Conservation (phyloP, 1,284 basidiomycete species). For the Cutaneotrichosporon cyanovorans region DNA sequence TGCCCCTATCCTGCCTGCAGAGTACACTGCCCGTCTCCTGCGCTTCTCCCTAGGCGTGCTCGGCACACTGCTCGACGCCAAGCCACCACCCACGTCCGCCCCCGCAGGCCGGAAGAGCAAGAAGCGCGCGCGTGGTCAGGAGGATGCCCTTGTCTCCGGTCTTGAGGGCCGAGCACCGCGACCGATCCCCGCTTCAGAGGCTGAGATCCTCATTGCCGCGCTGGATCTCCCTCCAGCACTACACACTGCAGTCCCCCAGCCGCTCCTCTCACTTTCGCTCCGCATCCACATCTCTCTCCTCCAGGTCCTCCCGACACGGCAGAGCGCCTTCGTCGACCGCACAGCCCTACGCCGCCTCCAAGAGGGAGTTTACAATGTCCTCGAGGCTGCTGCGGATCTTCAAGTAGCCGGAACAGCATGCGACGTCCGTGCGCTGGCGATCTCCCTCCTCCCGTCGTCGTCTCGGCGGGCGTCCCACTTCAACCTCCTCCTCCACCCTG, state of each 20-base stretch:
- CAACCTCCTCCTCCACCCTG: constrained; percentile 30
- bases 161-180: constrained; percentile 49
- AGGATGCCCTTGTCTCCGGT: constrained; percentile 64
- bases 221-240: constrained; percentile 50
- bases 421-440: constrained; percentile 11
- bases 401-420: constrained; percentile 8
- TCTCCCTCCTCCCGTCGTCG: constrained; percentile 8
- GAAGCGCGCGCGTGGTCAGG: constrained; percentile 66
- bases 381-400: constrained; percentile 12
- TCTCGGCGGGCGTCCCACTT: constrained; percentile 1
- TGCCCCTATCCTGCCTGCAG: constrained; percentile 26
- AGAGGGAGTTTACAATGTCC: constrained; percentile 3
- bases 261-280: constrained; percentile 51
- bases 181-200: constrained; percentile 52
- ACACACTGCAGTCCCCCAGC: constrained; percentile 61
- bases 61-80: constrained; percentile 24
- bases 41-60: constrained; percentile 28
- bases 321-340: constrained; percentile 3
- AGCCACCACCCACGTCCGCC: constrained; percentile 2
- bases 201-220: constrained; percentile 53
- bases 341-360: neutral
- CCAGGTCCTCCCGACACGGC: constrained; percentile 19
- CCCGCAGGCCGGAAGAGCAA: constrained; percentile 53
- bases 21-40: constrained; percentile 36
- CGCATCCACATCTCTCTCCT: constrained; percentile 47